Conservation (phyloP, 202 grass and related monocot species). For the Saccharum hybrid region DNA sequence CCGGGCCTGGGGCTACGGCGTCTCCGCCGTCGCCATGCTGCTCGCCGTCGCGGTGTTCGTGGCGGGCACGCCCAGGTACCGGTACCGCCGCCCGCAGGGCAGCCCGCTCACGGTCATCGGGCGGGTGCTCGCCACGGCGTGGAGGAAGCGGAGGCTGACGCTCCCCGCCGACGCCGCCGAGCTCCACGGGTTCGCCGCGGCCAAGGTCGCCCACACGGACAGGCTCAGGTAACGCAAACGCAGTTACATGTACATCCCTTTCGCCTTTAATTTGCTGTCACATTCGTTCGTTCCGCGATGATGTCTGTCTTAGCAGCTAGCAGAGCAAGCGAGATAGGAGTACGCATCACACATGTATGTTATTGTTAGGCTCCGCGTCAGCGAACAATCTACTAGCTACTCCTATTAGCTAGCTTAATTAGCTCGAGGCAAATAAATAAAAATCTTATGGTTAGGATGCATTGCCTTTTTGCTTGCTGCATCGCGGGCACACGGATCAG, state of each 20-base stretch:
- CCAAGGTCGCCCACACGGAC: slow-evolving; percentile 62
- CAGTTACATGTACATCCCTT: no score
- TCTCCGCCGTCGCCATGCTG: slow-evolving; percentile 63
- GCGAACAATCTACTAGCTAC: no score
- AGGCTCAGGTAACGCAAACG: slow-evolving; percentile 48
- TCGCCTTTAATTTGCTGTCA: not conserved
- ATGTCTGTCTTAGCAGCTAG: slow-evolving; percentile 25
- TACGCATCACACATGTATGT: not conserved
- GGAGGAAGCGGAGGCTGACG: slow-evolving; percentile 57
- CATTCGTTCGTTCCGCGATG: not conserved
- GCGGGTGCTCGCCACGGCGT: slow-evolving; percentile 59
- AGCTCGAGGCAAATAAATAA: not conserved
- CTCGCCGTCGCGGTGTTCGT: slow-evolving; percentile 58
- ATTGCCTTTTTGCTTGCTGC: not conserved
- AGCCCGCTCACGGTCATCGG: slow-evolving; percentile 77
- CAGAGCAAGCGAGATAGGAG: not conserved
- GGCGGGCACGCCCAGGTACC: slow-evolving; percentile 58
- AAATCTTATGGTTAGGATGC: slow-evolving; percentile 1
- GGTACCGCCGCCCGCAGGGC: slow-evolving; percentile 66
- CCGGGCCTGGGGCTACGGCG: slow-evolving; percentile 63
- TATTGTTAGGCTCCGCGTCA: not conserved
- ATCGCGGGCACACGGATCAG: not conserved
- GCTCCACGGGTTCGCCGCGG: slow-evolving; percentile 61
- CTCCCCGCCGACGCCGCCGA: slow-evolving; percentile 47
- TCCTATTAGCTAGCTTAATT: not conserved